These are phyloP conservation scores for Zygnema cylindricum DNA, from an alignment of 139 green algal genomes.

Conservation along the genomic window DNA sequence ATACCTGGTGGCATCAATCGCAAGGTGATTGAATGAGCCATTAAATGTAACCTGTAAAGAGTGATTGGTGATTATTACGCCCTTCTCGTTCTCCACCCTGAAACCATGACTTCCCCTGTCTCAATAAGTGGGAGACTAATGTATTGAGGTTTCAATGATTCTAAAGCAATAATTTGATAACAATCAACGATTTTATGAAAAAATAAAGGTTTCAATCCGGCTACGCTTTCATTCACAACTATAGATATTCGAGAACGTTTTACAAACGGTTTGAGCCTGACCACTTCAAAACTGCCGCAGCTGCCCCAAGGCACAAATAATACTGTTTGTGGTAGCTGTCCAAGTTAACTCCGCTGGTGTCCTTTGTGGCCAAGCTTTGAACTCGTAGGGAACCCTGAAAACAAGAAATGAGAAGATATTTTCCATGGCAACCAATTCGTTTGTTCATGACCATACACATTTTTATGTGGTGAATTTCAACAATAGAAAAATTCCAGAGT, in stretches of 20 bases:
- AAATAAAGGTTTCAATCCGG: background rate
- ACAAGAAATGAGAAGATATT: no score
- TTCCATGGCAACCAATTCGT: no score
- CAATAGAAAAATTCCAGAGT: no score
- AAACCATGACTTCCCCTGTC: no score
- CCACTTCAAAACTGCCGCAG: slow-evolving; percentile 56
- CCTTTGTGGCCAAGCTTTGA: slow-evolving; percentile 33
- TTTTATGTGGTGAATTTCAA: no score
- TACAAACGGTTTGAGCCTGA: background rate
- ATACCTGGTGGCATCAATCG: slow-evolving; percentile 58
- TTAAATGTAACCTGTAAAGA: slow-evolving; percentile 55
- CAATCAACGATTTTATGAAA: background rate
- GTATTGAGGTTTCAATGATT: no score
- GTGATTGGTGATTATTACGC: slow-evolving; percentile 41
- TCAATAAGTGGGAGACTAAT: no score
- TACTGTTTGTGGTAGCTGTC: slow-evolving; percentile 57
- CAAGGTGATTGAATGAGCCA: slow-evolving; percentile 48
- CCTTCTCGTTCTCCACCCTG: slow-evolving; percentile 56
- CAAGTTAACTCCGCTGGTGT: slow-evolving; percentile 38
- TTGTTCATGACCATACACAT: no score
- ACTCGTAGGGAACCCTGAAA: slow-evolving; percentile 38
- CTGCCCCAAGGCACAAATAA: slow-evolving; percentile 49
- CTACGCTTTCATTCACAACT: background rate
- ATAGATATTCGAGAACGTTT: slow-evolving; percentile 15
- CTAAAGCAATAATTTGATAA: background rate